phyloP scores from a whole-genome alignment of 148 eudicot genomes.

The Pouteria glomerata region DNA sequence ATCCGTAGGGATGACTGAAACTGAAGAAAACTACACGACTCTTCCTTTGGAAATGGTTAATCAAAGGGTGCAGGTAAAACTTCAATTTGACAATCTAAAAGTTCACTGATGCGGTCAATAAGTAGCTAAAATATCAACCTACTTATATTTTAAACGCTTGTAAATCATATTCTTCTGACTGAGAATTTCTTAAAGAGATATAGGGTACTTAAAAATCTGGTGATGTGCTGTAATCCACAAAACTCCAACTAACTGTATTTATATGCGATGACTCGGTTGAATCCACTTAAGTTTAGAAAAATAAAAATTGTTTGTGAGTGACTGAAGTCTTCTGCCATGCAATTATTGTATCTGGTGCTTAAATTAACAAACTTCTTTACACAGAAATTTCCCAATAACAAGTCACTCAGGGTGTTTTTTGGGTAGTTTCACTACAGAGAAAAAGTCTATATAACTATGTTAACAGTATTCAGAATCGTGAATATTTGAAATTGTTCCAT shows the following conservation, averaged over 20 bases:
- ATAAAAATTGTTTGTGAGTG: neutral
- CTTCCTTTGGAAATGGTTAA: neutral
- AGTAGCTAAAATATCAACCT: neutral
- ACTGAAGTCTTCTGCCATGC: neutral
- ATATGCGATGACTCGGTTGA: conserved; percentile 11
- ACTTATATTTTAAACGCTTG: neutral
- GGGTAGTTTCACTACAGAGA: neutral
- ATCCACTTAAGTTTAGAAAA: conserved; percentile 7
- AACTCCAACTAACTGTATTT: conserved; percentile 1
- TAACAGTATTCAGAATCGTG: neutral
- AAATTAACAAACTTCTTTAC: neutral
- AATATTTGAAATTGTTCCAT: neutral
- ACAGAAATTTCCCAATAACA: neutral
- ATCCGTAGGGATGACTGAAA: neutral
- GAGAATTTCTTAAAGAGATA: neutral
- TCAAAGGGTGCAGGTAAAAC: conserved; percentile 12
- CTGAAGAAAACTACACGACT: neutral
- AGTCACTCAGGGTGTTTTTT: neutral
- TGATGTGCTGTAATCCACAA: conserved; percentile 13
- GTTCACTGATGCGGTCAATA: conserved; percentile 3
- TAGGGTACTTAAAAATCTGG: neutral
- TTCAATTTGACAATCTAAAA: neutral
- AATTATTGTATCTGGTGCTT: neutral
- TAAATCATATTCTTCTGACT: neutral
- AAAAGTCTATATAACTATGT: neutral